Base-by-base conservation (phyloP, 2,329 filamentous ascomycete genomes). In the Apiospora aurea region DNA sequence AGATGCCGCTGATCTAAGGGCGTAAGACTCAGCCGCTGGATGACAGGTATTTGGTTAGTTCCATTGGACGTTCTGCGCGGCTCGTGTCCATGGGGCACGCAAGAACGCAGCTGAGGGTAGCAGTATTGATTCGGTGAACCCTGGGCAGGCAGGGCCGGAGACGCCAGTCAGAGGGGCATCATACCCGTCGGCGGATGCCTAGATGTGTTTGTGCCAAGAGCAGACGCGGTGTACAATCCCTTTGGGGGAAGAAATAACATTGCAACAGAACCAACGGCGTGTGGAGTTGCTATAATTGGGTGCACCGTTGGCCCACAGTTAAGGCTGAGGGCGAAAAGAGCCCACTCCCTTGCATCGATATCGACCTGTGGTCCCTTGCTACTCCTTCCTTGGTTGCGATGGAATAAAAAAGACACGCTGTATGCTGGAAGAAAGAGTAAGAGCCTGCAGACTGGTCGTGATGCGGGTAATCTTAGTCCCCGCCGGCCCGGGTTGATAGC, bases 11-110 rank as follows among this genome's bases (percentile, higher is more conserved):
- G 13, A 10, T 51, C 47, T 13, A 6, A 21, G 18, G 26, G 34
- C 41, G 57, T 64, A n/a, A 64, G 57, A 64, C 57, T 64, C 34
- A 64, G 57, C 57, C 57, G 16, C 57, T n/a, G 18, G 29, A 38
- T 24, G 57, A 14, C 57, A 14, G 29, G 5, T 34, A 64, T 41
- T 6, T 10, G 2, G 11, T 41, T 6, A 13, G 10, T 64, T 21
- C 18, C 34, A 64, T 64, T 64, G 57, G 57, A 14, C 34, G 21
- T 11, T 64, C 41, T 41, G 57, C 57, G 57, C 57, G 18, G 57
- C 6, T 41, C 49, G 34, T 64, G 57, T 13, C 18, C 29, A 34
- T 64, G 57, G 57, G 57, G 34, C 34, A 64, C 57, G 57, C 57
- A 64, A 41, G 29, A 11, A 64, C 16, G 57, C 34, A 41, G 57